Conservation (phyloP, 2,329 filamentous ascomycete species). For the Pleochaeta shiraiana region DNA sequence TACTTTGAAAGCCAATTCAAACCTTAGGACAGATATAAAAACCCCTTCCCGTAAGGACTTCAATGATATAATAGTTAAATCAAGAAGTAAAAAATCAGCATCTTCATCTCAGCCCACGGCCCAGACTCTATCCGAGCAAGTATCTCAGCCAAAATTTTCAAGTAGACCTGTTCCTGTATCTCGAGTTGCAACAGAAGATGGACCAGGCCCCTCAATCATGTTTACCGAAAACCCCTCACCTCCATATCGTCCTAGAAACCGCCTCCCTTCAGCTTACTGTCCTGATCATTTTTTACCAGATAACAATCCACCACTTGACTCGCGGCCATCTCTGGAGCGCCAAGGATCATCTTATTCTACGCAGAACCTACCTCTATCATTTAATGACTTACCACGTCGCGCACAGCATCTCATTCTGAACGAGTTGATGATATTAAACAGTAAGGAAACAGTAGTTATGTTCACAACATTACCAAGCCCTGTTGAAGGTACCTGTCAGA, state of each 20-base stretch:
- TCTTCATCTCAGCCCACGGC: background rate
- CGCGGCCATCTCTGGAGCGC: slow-evolving; percentile 6
- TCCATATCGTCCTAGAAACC: slow-evolving; percentile 8
- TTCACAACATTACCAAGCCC: slow-evolving; percentile 73
- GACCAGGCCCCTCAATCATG: slow-evolving; percentile 48
- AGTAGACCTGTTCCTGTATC: slow-evolving; percentile 53
- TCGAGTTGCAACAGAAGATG: slow-evolving; percentile 40
- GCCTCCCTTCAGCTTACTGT: slow-evolving; percentile 15
- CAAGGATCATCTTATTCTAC: slow-evolving; percentile 29
- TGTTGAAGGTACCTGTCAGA: slow-evolving; percentile 49
- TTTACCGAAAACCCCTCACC: slow-evolving; percentile 33
- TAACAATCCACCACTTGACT: slow-evolving; percentile 5
- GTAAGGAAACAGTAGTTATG: slow-evolving; percentile 49
- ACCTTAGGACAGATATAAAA: background rate
- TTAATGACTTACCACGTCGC: slow-evolving; percentile 68
- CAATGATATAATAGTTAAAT: background rate
- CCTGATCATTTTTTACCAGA: slow-evolving; percentile 3
- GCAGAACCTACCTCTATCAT: slow-evolving; percentile 47
- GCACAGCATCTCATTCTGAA: slow-evolving; percentile 77
- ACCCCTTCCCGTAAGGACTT: background rate
- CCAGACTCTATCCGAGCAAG: slow-evolving; percentile 25
- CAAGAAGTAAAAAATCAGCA: background rate
- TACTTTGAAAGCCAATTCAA: background rate
- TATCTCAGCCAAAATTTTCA: slow-evolving; percentile 42
- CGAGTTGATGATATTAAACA: slow-evolving; percentile 53